Percentiles rank a stretch among this genome's conserved stretches.
Conservation (phyloP, 2,329 filamentous ascomycete species). For the Magnaporthiopsis rhizophila region DNA sequence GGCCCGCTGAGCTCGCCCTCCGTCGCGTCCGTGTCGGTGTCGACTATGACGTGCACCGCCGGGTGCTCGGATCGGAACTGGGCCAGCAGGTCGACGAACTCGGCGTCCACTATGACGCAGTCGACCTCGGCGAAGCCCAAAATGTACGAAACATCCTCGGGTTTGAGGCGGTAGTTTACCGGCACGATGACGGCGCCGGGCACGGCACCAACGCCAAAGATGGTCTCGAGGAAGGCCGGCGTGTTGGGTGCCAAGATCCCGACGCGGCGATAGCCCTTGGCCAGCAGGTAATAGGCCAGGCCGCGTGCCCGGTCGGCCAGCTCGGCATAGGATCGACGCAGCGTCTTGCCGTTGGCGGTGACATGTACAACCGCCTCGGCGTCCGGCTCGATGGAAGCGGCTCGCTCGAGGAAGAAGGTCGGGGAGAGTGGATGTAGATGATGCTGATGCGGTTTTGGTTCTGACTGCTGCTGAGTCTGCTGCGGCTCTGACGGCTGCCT, state of each 20-base stretch:
- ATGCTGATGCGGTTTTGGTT: constrained; percentile 27
- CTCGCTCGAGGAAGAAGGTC: constrained; percentile 73
- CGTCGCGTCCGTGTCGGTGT: constrained; percentile 71
- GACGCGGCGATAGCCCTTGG: constrained; percentile 65
- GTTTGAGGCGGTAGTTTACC: constrained; percentile 58
- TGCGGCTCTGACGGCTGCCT: not conserved
- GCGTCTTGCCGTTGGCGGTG: constrained; percentile 64
- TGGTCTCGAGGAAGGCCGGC: constrained; percentile 83
- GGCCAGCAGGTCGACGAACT: constrained; percentile 65
- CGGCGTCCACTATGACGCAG: constrained; percentile 75
- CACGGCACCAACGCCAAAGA: constrained; percentile 72
- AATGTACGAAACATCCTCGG: constrained; percentile 84
- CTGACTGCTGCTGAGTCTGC: constrained; percentile 4
- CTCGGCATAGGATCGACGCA: constrained; percentile 72
- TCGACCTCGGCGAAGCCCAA: constrained; percentile 84
- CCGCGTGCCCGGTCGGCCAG: constrained; percentile 81
- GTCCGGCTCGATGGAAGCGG: constrained; percentile 79
- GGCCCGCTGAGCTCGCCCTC: constrained; percentile 68
- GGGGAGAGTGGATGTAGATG: constrained; percentile 77
- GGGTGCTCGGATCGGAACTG: constrained; percentile 54
- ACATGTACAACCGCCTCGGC: constrained; percentile 80
- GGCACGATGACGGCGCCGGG: constrained; percentile 71
- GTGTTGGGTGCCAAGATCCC: constrained; percentile 89
- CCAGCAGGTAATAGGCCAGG: constrained; percentile 77
- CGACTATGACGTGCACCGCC: constrained; percentile 64